Percentiles rank a stretch among this genome's conserved stretches.
phyloP scores from a whole-genome alignment of 2,329 filamentous ascomycete genomes.

The Dichotomopilus funicola region DNA sequence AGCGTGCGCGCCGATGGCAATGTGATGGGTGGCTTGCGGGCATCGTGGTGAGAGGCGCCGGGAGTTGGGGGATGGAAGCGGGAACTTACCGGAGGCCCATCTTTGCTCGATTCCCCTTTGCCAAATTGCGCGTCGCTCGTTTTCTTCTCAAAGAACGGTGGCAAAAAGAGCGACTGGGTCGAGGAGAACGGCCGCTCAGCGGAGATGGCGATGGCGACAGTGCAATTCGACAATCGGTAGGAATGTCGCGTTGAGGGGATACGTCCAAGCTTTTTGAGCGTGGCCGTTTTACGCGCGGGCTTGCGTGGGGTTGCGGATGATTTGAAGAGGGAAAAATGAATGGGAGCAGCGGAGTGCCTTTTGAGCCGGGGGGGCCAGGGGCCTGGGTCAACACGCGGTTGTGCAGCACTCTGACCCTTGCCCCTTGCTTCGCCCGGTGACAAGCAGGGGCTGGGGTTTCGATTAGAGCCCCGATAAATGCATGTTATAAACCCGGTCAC shows the following conservation, averaged over 20 bases:
- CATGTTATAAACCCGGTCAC: not conserved
- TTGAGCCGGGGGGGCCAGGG: constrained; percentile 20
- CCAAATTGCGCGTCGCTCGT: not conserved
- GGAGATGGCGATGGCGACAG: constrained; percentile 15
- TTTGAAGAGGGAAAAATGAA: constrained; percentile 18
- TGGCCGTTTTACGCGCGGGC: constrained; percentile 16
- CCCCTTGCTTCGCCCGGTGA: not conserved
- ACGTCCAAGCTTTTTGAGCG: constrained; percentile 19
- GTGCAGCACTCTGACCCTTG: not conserved
- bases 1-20: constrained; percentile 10
- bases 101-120: constrained; percentile 11
- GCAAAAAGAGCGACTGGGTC: not conserved
- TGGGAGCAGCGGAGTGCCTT: constrained; percentile 23
- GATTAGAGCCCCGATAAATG: not conserved
- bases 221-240: constrained; percentile 22
- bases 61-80: constrained; percentile 11
- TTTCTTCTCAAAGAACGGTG: not conserved
- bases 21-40: not conserved
- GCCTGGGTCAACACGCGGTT: constrained; percentile 5
- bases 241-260: constrained; percentile 16
- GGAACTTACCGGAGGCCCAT: constrained; percentile 28
- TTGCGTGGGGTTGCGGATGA: constrained; percentile 25
- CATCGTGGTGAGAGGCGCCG: constrained; percentile 12
- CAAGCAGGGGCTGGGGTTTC: not conserved
- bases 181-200: constrained; percentile 10